A percentile compares a stretch with the other conserved stretches of the same genome.
Conservation (phyloP, 2,329 filamentous ascomycete genomes). For the Xylaria sp. region DNA sequence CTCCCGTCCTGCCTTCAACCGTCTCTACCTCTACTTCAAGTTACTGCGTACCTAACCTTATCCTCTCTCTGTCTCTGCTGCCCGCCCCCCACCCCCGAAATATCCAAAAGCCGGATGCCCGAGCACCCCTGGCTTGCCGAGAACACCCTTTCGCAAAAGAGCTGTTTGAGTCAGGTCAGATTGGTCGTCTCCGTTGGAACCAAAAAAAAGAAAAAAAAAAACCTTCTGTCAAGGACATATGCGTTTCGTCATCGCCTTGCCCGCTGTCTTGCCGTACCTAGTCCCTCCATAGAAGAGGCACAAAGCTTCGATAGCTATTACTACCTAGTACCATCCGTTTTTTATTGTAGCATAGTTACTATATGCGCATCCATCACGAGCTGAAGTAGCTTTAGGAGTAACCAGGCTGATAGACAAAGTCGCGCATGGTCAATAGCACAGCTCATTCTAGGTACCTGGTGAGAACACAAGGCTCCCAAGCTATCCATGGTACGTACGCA, state of each 20-base stretch:
- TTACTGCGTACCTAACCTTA: no score
- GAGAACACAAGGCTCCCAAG: background rate
- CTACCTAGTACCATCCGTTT: no score
- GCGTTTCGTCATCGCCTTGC: background rate
- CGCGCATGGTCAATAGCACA: background rate
- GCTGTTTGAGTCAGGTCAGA: conserved; percentile 27
- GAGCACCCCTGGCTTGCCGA: conserved; percentile 13
- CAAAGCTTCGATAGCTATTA: background rate
- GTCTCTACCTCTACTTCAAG: background rate
- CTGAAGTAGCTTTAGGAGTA: no score
- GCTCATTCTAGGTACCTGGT: no score
- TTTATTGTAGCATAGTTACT: no score
- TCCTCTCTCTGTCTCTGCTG: conserved; percentile 18
- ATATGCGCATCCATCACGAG: no score
- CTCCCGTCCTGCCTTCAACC: no score
- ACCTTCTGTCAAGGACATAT: background rate
- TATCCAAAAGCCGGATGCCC: conserved; percentile 14
- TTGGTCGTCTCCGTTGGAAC: conserved; percentile 4
- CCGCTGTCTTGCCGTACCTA: no score
- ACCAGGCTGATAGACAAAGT: background rate
- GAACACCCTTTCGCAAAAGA: background rate
- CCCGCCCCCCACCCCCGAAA: conserved; percentile 4
- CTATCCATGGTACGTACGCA: background rate
- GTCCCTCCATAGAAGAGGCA: background rate
- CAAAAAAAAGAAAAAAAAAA: background rate